phyloP scores from a whole-genome alignment of 352 stramenopile species.

The Phytopythium oedochilum region DNA sequence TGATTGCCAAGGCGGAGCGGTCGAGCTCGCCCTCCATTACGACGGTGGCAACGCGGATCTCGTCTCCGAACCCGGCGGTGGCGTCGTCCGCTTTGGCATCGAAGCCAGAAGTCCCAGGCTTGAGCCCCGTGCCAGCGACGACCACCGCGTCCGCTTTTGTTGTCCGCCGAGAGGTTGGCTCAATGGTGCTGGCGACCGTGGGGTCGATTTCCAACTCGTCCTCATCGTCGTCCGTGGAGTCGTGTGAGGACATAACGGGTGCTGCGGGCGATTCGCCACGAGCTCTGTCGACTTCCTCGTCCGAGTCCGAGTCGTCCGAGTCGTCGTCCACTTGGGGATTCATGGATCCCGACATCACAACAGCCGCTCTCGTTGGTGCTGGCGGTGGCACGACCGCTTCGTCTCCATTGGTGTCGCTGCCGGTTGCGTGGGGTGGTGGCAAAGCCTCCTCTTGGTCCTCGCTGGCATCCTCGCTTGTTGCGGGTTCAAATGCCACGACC shows the following conservation, averaged over 20 bases:
- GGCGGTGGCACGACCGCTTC: conserved; percentile 10
- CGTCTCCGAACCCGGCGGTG: not conserved
- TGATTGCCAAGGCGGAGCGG: not conserved
- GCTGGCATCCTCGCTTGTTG: not conserved
- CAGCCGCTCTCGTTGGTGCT: conserved; percentile 9
- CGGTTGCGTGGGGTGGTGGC: not conserved
- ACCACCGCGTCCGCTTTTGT: not conserved
- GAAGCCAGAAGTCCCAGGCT: not conserved
- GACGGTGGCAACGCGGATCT: conserved; percentile 2
- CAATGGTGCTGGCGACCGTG: conserved; percentile 19
- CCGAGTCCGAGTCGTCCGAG: conserved; percentile 20
- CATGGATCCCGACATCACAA: conserved; percentile 23
- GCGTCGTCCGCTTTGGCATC: not conserved
- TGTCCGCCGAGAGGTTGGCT: not conserved
- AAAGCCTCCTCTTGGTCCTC: not conserved
- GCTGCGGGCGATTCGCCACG: no score
- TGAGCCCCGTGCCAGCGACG: not conserved
- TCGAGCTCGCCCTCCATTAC: not conserved
- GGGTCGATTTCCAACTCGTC: conserved; percentile 44
- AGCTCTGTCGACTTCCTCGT: conserved; percentile 21
- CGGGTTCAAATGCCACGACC: no score
- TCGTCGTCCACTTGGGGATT: conserved; percentile 25
- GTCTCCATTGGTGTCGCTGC: not conserved
- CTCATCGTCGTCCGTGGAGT: conserved; percentile 28
- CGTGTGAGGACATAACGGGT: not conserved